These are phyloP conservation scores for Stagonosporopsis cucurbitacearum DNA, from an alignment of 2,329 filamentous ascomycete species.

Conservation along the genomic window DNA sequence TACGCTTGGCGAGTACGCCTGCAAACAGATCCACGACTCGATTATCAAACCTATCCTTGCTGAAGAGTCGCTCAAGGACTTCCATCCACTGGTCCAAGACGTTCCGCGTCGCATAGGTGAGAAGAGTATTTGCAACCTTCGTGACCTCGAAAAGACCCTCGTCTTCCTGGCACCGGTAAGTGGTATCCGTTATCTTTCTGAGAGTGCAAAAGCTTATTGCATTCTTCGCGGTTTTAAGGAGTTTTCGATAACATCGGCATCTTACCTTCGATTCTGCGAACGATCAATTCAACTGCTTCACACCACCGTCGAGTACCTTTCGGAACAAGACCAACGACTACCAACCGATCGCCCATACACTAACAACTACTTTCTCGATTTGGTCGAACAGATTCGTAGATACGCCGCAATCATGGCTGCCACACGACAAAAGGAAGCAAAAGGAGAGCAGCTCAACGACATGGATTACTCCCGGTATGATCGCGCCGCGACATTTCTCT, in stretches of 20 bases:
- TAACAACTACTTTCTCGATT: conserved; percentile 95
- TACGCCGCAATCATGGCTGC: conserved; percentile 86
- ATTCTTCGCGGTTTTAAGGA: conserved; percentile 70
- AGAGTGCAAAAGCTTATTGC: conserved; percentile 71
- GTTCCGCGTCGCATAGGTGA: conserved; percentile 79
- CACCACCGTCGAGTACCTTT: conserved; percentile 83
- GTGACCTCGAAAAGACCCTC: conserved; percentile 92
- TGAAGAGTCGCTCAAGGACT: conserved; percentile 76
- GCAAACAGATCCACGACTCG: conserved; percentile 79
- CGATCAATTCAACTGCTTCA: conserved; percentile 89
- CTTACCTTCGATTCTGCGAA: conserved; percentile 88
- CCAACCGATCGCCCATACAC: conserved; percentile 89
- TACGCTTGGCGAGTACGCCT: conserved; percentile 71
- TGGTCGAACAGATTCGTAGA: conserved; percentile 89
- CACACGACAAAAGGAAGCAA: conserved; percentile 70
- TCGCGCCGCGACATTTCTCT: conserved; percentile 29
- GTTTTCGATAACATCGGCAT: conserved; percentile 70
- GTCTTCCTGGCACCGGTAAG: conserved; percentile 94
- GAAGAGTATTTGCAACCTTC: conserved; percentile 86
- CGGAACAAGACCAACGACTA: conserved; percentile 84
- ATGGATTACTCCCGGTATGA: conserved; percentile 59
- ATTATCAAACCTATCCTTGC: conserved; percentile 77
- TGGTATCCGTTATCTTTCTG: conserved; percentile 61
- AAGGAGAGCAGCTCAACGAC: conserved; percentile 59
- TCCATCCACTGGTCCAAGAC: conserved; percentile 79